Percentiles rank a stretch among this genome's conserved stretches.
Evolutionary conservation across 1,139 yeast genomes (phyloP).

Genomic region (Yamadazyma triangularis): DNA sequence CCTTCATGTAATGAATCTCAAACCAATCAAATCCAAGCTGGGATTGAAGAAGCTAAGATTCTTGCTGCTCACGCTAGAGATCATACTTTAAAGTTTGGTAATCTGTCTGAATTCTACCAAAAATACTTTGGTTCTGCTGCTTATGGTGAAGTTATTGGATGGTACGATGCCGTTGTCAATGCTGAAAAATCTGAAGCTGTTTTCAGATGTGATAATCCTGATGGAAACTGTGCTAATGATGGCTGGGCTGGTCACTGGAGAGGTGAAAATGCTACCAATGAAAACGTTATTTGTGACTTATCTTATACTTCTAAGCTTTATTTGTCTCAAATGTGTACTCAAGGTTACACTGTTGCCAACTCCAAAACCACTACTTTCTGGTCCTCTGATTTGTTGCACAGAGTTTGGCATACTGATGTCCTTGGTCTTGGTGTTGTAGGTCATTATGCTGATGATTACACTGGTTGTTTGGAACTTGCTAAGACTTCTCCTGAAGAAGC

Average conservation of each 20-base stretch:
- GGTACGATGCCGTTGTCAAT: constrained; percentile 19
- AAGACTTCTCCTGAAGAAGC: constrained; percentile 9
- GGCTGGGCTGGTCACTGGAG: constrained; percentile 37
- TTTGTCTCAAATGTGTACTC: constrained; percentile 17
- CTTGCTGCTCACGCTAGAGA: constrained; percentile 22
- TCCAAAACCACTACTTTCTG: constrained; percentile 10
- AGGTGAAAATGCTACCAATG: constrained; percentile 27
- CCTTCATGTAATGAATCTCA: constrained; percentile 18
- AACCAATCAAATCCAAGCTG: constrained; percentile 15
- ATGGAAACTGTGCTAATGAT: constrained; percentile 24
- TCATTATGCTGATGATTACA: constrained; percentile 19
- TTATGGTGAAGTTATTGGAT: constrained; percentile 27
- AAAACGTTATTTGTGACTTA: constrained; percentile 20
- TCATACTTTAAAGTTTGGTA: constrained; percentile 20
- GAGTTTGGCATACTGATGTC: constrained; percentile 20
- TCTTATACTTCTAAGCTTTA: constrained; percentile 14
- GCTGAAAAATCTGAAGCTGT: constrained; percentile 23
- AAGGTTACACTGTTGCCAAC: constrained; percentile 17
- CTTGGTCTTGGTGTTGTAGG: constrained; percentile 16
- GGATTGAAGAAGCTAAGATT: constrained; percentile 14
- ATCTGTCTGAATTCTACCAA: constrained; percentile 16
- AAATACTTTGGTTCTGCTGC: constrained; percentile 29
- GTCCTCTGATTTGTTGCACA: constrained; percentile 18
- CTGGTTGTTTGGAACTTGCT: constrained; percentile 18
- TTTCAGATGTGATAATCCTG: constrained; percentile 32